Conservation (phyloP, 2,329 filamentous ascomycete species). For the Coniella lustricola region DNA sequence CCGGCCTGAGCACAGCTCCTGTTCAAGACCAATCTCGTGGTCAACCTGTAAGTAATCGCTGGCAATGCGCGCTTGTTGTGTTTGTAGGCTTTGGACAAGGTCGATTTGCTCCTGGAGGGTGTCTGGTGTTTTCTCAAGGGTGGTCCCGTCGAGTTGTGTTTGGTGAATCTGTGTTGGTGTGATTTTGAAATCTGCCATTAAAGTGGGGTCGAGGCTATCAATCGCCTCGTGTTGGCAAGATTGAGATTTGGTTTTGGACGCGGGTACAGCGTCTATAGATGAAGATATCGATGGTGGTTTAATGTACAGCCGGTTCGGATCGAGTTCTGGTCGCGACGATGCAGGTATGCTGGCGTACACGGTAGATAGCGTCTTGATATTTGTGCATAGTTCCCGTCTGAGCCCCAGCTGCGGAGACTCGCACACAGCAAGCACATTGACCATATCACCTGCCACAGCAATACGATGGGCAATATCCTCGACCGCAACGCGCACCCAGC, state of each 20-base stretch:
- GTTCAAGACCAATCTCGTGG: slow-evolving; percentile 37
- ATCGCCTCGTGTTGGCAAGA: not conserved
- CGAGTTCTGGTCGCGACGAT: not conserved
- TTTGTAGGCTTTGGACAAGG: slow-evolving; percentile 31
- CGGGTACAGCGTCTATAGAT: too few species aligned
- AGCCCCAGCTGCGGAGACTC: slow-evolving; percentile 52
- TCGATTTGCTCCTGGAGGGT: slow-evolving; percentile 20
- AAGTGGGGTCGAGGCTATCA: not conserved
- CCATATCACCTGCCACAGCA: slow-evolving; percentile 60
- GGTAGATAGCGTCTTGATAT: slow-evolving; percentile 25
- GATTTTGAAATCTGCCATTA: slow-evolving; percentile 6
- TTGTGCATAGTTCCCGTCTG: slow-evolving; percentile 37
- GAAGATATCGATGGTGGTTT: not conserved
- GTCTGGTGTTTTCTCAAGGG: not conserved
- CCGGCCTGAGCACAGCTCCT: slow-evolving; percentile 45
- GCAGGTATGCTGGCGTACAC: slow-evolving; percentile 29
- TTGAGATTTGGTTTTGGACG: too few species aligned
- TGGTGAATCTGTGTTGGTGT: not conserved
- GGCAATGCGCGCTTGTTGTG: slow-evolving; percentile 35
- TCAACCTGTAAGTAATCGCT: slow-evolving; percentile 43
- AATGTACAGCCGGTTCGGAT: not conserved
- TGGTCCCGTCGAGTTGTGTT: not conserved
- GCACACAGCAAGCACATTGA: slow-evolving; percentile 70
- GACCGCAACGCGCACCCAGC: slow-evolving; percentile 65
- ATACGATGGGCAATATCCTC: slow-evolving; percentile 60